Evolutionary conservation across 2,329 filamentous ascomycete genomes (phyloP), one percentile per base, ranked within the genome.

Genomic region (Thielaviopsis punctulata): DNA sequence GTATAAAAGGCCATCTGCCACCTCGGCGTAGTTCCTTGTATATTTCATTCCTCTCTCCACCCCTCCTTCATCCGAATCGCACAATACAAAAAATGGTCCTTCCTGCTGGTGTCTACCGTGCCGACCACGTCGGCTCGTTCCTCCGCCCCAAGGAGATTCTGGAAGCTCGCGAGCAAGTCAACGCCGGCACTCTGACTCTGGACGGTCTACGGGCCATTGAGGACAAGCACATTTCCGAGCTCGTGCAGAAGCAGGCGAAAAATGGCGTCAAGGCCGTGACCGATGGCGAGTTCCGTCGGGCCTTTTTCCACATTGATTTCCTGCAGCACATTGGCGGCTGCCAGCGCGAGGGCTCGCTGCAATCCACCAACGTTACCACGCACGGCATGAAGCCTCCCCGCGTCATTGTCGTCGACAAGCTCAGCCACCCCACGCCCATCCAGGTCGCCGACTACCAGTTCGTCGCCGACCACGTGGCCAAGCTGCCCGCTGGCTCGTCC

Each of bases 261-360:
- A 70, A 80, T 50, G 77, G 79, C 23, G 73, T 84, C 53, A 73
- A 75, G 19, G 74, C 75, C 15, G 69, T 86, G 49, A 81, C 79
- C 3, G 82, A 82, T 54, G 83, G 83, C 60, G 83, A 86, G 65
- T 86, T 84, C 45, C 68, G 70, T 48, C 67, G 70, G 56, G 69
- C 70, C 57, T 72, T 70, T 57, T 73, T 70, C 63, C 72, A 70
- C 59, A 66, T 64, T 7, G 70, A 69, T 49, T 69, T 73, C 59
- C 72, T 73, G 57, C 70, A 73, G 62, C 69, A 67, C 55, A 65
- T 73, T 13, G 62, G 58, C 2, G 66, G 66, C 43, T 68, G 68
- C 60, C 25, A 55, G 21, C 61, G 60, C 24, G 62, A 66, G 48
- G 64, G 67, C 51, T 62, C 60, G 55, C 65, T 66, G 52, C 66